phyloP scores from a whole-genome alignment of 78 protist species.

The Speleostelium caveatum region DNA sequence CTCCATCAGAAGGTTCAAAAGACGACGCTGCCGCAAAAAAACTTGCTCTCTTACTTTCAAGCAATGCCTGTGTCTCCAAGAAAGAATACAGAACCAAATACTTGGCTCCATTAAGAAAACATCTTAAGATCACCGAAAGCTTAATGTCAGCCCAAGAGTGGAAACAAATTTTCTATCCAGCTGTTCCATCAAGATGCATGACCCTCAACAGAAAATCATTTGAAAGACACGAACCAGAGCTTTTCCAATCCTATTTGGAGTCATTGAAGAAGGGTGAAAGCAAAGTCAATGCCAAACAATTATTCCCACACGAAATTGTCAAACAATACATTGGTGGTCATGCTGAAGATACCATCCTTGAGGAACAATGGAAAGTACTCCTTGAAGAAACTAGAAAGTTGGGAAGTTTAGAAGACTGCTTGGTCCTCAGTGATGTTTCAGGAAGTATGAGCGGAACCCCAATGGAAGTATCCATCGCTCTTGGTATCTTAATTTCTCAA shows the following conservation, averaged over 20 bases:
- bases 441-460: conserved; percentile 68
- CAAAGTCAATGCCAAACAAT: conserved; percentile 60
- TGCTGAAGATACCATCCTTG: conserved; percentile 26
- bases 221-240: conserved; percentile 48
- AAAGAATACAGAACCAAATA: conserved; percentile 60
- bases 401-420: conserved; percentile 21
- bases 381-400: conserved; percentile 40
- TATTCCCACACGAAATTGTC: conserved; percentile 75
- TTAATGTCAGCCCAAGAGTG: conserved; percentile 34
- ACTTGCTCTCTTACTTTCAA: conserved; percentile 24
- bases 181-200: conserved; percentile 78
- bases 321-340: background rate
- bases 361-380: conserved; percentile 76
- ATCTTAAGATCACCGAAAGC: conserved; percentile 33
- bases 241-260: conserved; percentile 13
- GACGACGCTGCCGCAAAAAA: conserved; percentile 45
- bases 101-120: conserved; percentile 58
- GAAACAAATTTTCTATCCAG: conserved; percentile 26
- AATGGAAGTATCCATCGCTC: conserved; percentile 78
- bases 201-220: conserved; percentile 29
- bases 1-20: conserved; percentile 36
- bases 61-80: conserved; percentile 21
- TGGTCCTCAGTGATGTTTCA: conserved; percentile 58
- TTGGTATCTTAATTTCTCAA: conserved; percentile 50
- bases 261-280: conserved; percentile 46